phyloP scores from a whole-genome alignment of 106 monocot species.

The Dendrobium catenatum region DNA sequence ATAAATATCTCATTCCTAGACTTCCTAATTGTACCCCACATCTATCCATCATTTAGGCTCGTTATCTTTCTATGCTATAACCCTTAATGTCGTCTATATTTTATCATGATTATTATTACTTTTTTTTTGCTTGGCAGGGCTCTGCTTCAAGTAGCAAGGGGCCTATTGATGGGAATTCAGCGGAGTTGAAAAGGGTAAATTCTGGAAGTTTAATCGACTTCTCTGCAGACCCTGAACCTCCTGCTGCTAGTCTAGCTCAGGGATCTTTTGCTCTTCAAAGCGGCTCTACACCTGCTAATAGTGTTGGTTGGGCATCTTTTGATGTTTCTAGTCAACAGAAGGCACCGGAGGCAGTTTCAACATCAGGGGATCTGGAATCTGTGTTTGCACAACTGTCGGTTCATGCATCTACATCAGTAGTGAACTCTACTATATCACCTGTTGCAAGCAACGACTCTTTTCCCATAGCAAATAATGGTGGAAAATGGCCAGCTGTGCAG shows the following conservation, averaged over 20 bases:
- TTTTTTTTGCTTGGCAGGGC: slow-evolving; percentile 5
- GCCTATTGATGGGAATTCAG: slow-evolving; percentile 35
- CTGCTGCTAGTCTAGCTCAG: slow-evolving; percentile 18
- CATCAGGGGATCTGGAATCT: slow-evolving; percentile 10
- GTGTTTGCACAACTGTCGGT: slow-evolving; percentile 6
- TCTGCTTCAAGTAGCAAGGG: slow-evolving; percentile 48
- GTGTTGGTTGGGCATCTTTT: slow-evolving; percentile 41
- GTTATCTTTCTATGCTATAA: background rate
- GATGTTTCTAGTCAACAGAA: slow-evolving; percentile 17
- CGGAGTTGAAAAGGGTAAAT: slow-evolving; percentile 42
- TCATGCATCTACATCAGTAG: slow-evolving; percentile 11
- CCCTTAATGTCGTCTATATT: background rate
- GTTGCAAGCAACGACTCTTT: background rate
- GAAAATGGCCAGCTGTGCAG: slow-evolving; percentile 8
- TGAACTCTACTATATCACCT: slow-evolving; percentile 1
- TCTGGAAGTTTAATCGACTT: slow-evolving; percentile 83
- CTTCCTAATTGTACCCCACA: background rate
- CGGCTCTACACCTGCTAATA: slow-evolving; percentile 7
- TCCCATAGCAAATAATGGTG: slow-evolving; percentile 10
- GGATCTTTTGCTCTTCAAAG: slow-evolving; percentile 5
- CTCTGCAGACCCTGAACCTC: slow-evolving; percentile 48
- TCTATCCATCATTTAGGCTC: background rate
- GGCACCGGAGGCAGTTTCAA: slow-evolving; percentile 9
- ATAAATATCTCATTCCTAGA: background rate
- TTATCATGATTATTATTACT: background rate